phyloP scores from a whole-genome alignment of 345 rosid species.

The Noccaea caerulescens region DNA sequence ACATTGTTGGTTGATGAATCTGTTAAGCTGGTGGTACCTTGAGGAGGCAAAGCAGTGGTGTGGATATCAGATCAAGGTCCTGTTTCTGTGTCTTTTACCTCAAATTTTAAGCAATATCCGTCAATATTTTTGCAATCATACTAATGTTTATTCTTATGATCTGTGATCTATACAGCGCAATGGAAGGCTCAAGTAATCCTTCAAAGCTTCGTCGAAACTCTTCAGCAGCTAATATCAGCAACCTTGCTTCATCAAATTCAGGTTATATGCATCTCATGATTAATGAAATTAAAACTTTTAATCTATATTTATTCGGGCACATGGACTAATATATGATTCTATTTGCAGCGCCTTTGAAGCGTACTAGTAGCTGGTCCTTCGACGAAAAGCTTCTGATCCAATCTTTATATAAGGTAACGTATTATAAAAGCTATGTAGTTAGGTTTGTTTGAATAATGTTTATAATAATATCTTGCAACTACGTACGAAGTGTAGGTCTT shows the following conservation, averaged over 20 bases:
- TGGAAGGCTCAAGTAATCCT: slow-evolving; percentile 54
- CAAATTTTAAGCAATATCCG: neutral
- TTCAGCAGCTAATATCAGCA: slow-evolving; percentile 70
- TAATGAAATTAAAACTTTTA: neutral
- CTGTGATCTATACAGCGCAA: slow-evolving; percentile 45
- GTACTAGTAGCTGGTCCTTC: slow-evolving; percentile 73
- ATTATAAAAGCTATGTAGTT: neutral
- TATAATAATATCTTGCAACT: neutral
- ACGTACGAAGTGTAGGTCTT: slow-evolving; percentile 58
- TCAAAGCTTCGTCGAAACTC: slow-evolving; percentile 70
- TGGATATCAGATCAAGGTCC: slow-evolving; percentile 67
- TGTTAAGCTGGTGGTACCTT: slow-evolving; percentile 56
- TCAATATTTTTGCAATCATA: neutral
- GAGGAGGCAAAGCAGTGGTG: slow-evolving; percentile 75
- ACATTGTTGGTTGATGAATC: slow-evolving; percentile 6
- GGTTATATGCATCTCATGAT: slow-evolving; percentile 44
- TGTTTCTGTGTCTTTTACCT: slow-evolving; percentile 5
- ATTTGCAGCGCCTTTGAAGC: slow-evolving; percentile 61
- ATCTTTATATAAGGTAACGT: slow-evolving; percentile 74
- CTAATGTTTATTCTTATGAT: neutral
- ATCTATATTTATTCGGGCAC: neutral
- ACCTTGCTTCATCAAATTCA: slow-evolving; percentile 55
- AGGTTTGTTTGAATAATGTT: neutral
- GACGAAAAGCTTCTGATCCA: slow-evolving; percentile 88
- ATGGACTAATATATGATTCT: neutral